phyloP scores from a whole-genome alignment of 345 rosid species.

The Pistacia vera region DNA sequence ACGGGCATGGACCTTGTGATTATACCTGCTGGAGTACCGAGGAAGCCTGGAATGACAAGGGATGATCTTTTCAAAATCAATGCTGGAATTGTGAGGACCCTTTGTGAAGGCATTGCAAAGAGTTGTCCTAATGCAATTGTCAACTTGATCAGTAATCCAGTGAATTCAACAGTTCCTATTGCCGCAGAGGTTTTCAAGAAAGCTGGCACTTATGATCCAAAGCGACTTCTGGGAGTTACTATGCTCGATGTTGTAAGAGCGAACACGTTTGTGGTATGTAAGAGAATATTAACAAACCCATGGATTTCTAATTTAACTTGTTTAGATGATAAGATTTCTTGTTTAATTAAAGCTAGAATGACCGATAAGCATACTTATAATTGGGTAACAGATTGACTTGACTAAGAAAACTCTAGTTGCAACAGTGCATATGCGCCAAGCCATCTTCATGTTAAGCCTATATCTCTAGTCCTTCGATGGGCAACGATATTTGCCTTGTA shows the following conservation, averaged over 20 bases:
- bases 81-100: constrained; percentile 86
- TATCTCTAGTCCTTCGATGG: too few species aligned
- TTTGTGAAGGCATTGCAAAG: constrained; percentile 73
- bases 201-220: constrained; percentile 79
- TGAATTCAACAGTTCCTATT: constrained; percentile 83
- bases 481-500: too few species aligned
- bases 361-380: background rate
- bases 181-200: constrained; percentile 89
- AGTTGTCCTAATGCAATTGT: constrained; percentile 76
- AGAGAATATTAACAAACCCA: background rate
- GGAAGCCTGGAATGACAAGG: constrained; percentile 91
- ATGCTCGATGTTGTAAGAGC: constrained; percentile 89
- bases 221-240: constrained; percentile 80
- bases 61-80: constrained; percentile 90
- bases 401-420: too few species aligned
- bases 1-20: constrained; percentile 86
- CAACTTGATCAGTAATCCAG: constrained; percentile 87
- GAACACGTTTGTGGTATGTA: constrained; percentile 76
- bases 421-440: background rate
- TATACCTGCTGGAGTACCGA: constrained; percentile 87
- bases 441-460: background rate
- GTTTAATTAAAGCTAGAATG: background rate
- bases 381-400: too few species aligned
- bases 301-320: background rate
- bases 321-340: background rate